phyloP scores from a whole-genome alignment of 2,329 filamentous ascomycete species.

The Akanthomyces uredinophilus region DNA sequence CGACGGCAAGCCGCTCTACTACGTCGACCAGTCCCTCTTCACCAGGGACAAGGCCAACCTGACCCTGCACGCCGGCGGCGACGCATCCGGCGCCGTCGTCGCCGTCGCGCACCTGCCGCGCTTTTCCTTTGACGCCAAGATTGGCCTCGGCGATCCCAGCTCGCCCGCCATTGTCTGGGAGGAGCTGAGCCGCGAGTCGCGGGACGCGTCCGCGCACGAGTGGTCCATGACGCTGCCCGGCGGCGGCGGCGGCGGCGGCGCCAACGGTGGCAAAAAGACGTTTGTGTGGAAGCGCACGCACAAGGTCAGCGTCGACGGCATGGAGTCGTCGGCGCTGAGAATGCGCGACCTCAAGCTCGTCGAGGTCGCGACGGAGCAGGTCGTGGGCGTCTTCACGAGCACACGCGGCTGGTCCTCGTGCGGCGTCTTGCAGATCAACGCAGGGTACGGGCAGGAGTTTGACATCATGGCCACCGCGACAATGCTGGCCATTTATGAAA shows the following conservation, averaged over 20 bases:
- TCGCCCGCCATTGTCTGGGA: background rate
- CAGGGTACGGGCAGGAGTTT: slow-evolving; percentile 2
- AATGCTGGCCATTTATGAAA: slow-evolving; percentile 6
- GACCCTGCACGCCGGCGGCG: background rate
- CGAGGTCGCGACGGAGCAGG: background rate
- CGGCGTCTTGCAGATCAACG: slow-evolving; percentile 11
- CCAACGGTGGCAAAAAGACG: background rate
- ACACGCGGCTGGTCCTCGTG: background rate
- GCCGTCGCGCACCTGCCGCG: slow-evolving; percentile 11
- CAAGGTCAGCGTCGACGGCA: slow-evolving; percentile 1
- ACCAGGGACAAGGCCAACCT: background rate
- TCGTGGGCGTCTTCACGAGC: slow-evolving; percentile 10
- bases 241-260: background rate
- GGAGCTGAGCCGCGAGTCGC: background rate
- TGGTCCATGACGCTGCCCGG: background rate
- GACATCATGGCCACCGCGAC: background rate
- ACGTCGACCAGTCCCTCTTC: slow-evolving; percentile 1
- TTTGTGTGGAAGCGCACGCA: slow-evolving; percentile 4
- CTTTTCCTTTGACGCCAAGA: slow-evolving; percentile 2
- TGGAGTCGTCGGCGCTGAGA: background rate
- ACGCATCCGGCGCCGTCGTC: slow-evolving; percentile 2
- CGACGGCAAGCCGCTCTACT: background rate
- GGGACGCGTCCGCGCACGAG: background rate
- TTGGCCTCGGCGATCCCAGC: slow-evolving; percentile 11
- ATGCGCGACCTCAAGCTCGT: slow-evolving; percentile 10